Evolutionary conservation across 208 protist species (phyloP).

Genomic region (Crithidia sp.): DNA sequence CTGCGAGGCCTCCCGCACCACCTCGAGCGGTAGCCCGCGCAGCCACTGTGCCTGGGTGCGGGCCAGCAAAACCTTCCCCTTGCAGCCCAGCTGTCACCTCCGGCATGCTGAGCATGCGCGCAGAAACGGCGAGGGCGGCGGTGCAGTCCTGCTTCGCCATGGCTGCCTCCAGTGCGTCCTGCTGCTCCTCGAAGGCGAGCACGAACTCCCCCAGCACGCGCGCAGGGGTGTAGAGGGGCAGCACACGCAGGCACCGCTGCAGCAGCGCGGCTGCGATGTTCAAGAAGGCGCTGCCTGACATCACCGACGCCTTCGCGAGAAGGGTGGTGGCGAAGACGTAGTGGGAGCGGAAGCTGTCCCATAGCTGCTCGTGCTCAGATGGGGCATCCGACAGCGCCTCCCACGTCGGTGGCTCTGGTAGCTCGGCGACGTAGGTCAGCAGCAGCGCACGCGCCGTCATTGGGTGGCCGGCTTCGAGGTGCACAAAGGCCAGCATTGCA

Average conservation of each 20-base stretch:
- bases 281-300: constrained; percentile 73
- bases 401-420: constrained; percentile 42
- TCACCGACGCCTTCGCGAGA: constrained; percentile 78
- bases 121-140: constrained; percentile 38
- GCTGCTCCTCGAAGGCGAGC: constrained; percentile 61
- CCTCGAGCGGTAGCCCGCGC: constrained; percentile 39
- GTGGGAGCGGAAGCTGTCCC: constrained; percentile 55
- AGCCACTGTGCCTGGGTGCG: constrained; percentile 56
- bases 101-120: constrained; percentile 62
- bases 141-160: constrained; percentile 37
- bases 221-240: constrained; percentile 61
- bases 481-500: constrained; percentile 60
- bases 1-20: constrained; percentile 66
- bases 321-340: constrained; percentile 70
- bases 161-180: constrained; percentile 34
- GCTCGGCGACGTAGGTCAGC: constrained; percentile 69
- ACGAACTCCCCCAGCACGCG: constrained; percentile 73
- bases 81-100: constrained; percentile 45
- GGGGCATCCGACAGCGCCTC: background rate
- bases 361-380: constrained; percentile 34
- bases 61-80: constrained; percentile 46
- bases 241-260: constrained; percentile 61
- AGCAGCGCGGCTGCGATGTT: constrained; percentile 76
- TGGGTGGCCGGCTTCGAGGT: constrained; percentile 54
- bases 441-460: constrained; percentile 60